Conservation (phyloP, 305 asterid species). For the Fraxinus paxiana region DNA sequence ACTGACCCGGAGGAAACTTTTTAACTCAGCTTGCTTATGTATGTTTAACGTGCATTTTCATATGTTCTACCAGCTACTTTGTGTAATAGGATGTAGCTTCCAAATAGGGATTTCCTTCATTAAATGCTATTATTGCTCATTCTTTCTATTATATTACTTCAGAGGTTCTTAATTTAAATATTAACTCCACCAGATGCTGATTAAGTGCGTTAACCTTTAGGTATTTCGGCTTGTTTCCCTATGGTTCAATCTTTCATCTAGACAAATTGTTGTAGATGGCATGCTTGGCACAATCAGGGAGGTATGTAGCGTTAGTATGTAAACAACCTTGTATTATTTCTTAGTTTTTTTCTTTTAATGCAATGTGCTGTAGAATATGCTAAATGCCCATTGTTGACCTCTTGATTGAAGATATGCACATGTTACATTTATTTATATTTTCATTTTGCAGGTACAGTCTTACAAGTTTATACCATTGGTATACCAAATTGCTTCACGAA, state of each 20-base stretch:
- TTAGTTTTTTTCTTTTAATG: constrained; percentile 11
- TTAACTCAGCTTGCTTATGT: not conserved
- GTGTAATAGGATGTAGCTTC: constrained; percentile 2
- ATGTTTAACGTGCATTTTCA: constrained; percentile 1
- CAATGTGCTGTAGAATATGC: constrained; percentile 5
- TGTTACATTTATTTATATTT: constrained; percentile 16
- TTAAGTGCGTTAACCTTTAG: constrained; percentile 36
- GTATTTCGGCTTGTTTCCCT: constrained; percentile 94
- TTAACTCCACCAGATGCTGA: constrained; percentile 15
- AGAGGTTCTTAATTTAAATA: constrained; percentile 8
- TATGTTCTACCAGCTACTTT: not conserved
- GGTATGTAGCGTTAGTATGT: constrained; percentile 43
- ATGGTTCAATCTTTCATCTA: constrained; percentile 82
- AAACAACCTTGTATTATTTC: constrained; percentile 16
- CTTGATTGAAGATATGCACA: constrained; percentile 18
- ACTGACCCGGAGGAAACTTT: constrained; percentile 3
- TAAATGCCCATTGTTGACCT: constrained; percentile 12
- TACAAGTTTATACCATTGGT: constrained; percentile 81
- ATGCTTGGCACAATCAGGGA: constrained; percentile 71
- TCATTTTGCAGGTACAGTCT: constrained; percentile 70
- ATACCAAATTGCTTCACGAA: constrained; percentile 93
- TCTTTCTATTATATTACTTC: constrained; percentile 4
- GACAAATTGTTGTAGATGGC: constrained; percentile 65
- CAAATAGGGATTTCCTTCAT: constrained; percentile 8
- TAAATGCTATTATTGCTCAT: constrained; percentile 8